Conservation (phyloP, 768 basidiomycete species). For the Xerocomus brunneocitrinus region DNA sequence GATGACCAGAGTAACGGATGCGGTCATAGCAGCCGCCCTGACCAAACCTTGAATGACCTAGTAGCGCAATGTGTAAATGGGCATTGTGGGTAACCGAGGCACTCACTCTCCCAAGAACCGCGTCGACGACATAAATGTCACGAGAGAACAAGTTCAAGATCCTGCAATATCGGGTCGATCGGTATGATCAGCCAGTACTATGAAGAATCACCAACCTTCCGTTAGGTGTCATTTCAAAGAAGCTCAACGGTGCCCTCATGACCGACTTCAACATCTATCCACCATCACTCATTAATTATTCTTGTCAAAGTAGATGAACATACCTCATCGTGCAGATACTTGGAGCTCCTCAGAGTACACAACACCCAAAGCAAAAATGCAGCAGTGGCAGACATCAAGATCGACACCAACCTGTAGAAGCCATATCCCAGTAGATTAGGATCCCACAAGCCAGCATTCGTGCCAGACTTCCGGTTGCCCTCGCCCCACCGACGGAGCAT, state of each 20-base stretch:
- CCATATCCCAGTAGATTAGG: slow-evolving; percentile 64
- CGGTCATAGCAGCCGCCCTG: slow-evolving; percentile 55
- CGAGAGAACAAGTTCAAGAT: slow-evolving; percentile 90
- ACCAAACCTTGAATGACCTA: slow-evolving; percentile 63
- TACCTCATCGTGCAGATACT: slow-evolving; percentile 71
- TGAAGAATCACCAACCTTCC: slow-evolving; percentile 51
- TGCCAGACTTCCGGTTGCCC: slow-evolving; percentile 58
- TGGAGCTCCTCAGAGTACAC: slow-evolving; percentile 71
- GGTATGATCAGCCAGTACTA: background rate
- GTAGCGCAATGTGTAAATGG: background rate
- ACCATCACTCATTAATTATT: background rate
- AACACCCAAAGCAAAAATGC: slow-evolving; percentile 71
- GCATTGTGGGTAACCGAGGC: slow-evolving; percentile 21
- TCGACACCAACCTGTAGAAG: slow-evolving; percentile 55
- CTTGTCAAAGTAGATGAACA: slow-evolving; percentile 16
- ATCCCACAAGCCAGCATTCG: slow-evolving; percentile 52
- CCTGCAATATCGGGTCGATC: slow-evolving; percentile 32
- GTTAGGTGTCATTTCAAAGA: slow-evolving; percentile 86
- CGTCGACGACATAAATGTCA: slow-evolving; percentile 84
- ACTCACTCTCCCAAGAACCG: slow-evolving; percentile 63
- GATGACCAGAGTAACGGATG: slow-evolving; percentile 68
- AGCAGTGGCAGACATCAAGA: slow-evolving; percentile 48
- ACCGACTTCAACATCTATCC: slow-evolving; percentile 72
- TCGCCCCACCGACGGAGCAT: slow-evolving; percentile 82
- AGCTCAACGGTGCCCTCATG: slow-evolving; percentile 78